phyloP scores from a whole-genome alignment of 768 basidiomycete genomes.

The Hygrocybe punicea region DNA sequence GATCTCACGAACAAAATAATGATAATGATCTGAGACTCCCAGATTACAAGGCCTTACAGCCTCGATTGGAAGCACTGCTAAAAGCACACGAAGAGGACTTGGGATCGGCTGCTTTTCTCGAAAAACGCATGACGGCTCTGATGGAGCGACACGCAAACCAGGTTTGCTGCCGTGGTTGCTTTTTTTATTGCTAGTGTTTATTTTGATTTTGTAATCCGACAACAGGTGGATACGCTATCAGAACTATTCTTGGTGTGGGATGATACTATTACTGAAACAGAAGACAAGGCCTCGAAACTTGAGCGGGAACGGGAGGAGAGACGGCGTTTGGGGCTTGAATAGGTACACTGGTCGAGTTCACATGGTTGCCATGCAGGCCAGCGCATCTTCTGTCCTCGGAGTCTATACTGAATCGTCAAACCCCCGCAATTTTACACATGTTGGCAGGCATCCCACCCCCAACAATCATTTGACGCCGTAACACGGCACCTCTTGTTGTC shows the following conservation, averaged over 20 bases:
- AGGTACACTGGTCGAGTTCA: neutral
- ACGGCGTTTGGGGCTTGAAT: constrained; percentile 57
- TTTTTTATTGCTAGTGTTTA: neutral
- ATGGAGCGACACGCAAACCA: constrained; percentile 70
- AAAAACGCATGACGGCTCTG: constrained; percentile 59
- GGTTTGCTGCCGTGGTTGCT: constrained; percentile 43
- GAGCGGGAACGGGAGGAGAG: constrained; percentile 63
- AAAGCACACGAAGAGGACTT: constrained; percentile 59
- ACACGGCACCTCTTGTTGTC: no score
- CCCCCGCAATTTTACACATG: no score
- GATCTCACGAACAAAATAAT: neutral
- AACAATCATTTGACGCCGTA: no score
- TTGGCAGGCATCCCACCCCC: no score
- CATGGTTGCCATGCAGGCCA: no score
- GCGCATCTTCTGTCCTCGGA: no score
- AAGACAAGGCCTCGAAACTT: constrained; percentile 52
- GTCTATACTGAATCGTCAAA: no score
- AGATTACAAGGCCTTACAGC: constrained; percentile 64
- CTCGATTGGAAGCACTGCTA: constrained; percentile 62
- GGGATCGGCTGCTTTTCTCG: constrained; percentile 54
- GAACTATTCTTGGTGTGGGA: constrained; percentile 87
- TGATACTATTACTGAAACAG: constrained; percentile 65
- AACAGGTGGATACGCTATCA: constrained; percentile 73
- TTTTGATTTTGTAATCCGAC: neutral
- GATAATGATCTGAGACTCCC: no score